Percentiles rank a stretch among this genome's conserved stretches.
phyloP scores from a whole-genome alignment of 2,329 filamentous ascomycete genomes.

The Venturia oleaginea region DNA sequence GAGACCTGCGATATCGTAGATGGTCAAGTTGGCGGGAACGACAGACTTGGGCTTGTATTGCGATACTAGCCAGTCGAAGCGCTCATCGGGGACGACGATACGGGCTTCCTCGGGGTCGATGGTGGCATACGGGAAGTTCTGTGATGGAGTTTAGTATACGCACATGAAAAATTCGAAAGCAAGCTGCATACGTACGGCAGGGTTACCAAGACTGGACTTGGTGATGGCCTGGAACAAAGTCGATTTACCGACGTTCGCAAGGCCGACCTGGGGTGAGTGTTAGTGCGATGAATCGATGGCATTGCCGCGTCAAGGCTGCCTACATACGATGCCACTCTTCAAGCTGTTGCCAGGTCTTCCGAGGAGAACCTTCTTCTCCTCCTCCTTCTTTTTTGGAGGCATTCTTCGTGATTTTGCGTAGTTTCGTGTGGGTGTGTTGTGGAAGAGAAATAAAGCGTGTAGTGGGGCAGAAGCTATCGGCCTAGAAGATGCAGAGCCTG shows the following conservation, averaged over 20 bases:
- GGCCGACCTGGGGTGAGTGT: conserved; percentile 62
- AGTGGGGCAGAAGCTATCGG: not conserved
- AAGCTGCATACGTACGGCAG: conserved; percentile 57
- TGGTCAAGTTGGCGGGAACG: conserved; percentile 94
- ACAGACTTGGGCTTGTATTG: conserved; percentile 97
- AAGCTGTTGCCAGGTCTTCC: conserved; percentile 94
- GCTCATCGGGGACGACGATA: conserved; percentile 91
- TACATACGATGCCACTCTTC: conserved; percentile 97
- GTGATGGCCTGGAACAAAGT: conserved; percentile 99
- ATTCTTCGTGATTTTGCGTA: conserved; percentile 62
- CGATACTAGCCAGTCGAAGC: conserved; percentile 89
- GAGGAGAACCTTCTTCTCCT: conserved; percentile 93
- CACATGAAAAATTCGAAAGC: conserved; percentile 13
- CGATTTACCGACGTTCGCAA: conserved; percentile 98
- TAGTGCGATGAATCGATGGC: conserved; percentile 24
- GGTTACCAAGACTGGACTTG: conserved; percentile 94
- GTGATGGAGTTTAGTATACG: not conserved
- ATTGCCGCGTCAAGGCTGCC: conserved; percentile 32
- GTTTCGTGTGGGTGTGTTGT: not conserved
- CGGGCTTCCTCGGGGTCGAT: conserved; percentile 98
- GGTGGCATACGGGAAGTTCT: conserved; percentile 98
- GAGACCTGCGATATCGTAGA: conserved; percentile 97
- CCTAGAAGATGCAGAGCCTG: conserved; percentile 34
- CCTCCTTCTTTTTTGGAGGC: conserved; percentile 87
- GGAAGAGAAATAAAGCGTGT: not conserved